Evolutionary conservation across 768 basidiomycete species (phyloP).

Genomic region (Phlebiopsis flavidoalba): DNA sequence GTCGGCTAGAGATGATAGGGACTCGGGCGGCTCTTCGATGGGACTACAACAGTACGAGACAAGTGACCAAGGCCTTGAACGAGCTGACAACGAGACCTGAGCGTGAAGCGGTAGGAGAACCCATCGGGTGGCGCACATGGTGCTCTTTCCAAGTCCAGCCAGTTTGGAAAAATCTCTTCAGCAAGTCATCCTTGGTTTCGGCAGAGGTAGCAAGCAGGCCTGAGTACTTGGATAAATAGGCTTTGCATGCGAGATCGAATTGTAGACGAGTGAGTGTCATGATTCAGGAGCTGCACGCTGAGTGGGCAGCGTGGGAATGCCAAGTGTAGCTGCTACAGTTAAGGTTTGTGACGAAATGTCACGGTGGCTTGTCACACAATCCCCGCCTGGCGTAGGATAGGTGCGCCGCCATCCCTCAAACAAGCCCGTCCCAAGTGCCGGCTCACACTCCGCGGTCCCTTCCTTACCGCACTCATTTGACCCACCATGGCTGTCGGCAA

Average conservation of each 20-base stretch:
- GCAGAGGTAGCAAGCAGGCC: neutral
- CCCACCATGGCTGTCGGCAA: slow-evolving; percentile 84
- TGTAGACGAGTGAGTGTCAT: slow-evolving; percentile 50
- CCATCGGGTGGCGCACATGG: slow-evolving; percentile 35
- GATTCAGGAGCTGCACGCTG: slow-evolving; percentile 1
- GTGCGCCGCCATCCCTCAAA: slow-evolving; percentile 24
- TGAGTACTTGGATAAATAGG: slow-evolving; percentile 34
- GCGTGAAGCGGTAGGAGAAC: neutral
- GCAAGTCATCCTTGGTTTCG: neutral
- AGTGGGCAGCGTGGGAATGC: slow-evolving; percentile 37
- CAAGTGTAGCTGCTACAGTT: slow-evolving; percentile 43
- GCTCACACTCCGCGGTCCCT: slow-evolving; percentile 36
- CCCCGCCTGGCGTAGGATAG: neutral
- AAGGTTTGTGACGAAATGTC: slow-evolving; percentile 39
- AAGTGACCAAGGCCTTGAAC: slow-evolving; percentile 26
- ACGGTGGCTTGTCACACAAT: slow-evolving; percentile 9
- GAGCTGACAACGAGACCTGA: slow-evolving; percentile 17
- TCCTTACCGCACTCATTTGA: slow-evolving; percentile 32
- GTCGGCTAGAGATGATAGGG: neutral
- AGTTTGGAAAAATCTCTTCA: slow-evolving; percentile 17
- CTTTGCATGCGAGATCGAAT: slow-evolving; percentile 57
- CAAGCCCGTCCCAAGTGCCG: slow-evolving; percentile 46
- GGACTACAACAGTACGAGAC: slow-evolving; percentile 17
- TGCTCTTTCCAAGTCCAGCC: slow-evolving; percentile 65
- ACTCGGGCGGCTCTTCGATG: neutral